Evolutionary conservation across 1,284 basidiomycete genomes (phyloP).

Genomic region (Macrocybe sp.): DNA sequence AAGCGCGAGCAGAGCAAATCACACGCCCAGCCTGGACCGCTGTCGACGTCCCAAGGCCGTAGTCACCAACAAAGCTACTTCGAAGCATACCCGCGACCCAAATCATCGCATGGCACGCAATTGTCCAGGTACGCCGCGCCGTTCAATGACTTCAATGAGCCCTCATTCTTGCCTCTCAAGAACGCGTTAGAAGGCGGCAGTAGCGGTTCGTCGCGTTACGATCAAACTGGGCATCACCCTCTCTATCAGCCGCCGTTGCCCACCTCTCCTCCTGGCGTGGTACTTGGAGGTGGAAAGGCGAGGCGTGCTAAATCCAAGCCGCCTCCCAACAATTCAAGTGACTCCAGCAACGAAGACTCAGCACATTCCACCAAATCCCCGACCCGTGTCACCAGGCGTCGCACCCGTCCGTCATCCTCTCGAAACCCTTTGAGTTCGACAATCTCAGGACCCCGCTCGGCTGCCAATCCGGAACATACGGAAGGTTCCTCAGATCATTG

Average conservation of each 20-base stretch:
- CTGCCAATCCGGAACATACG: neutral
- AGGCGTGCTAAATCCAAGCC: constrained; percentile 34
- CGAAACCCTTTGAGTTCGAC: constrained; percentile 39
- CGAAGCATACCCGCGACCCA: constrained; percentile 29
- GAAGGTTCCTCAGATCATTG: neutral
- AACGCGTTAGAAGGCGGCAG: neutral
- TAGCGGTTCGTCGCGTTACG: constrained; percentile 6
- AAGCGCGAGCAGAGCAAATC: constrained; percentile 46
- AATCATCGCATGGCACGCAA: constrained; percentile 17
- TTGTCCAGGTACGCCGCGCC: constrained; percentile 16
- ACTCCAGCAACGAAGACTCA: constrained; percentile 49
- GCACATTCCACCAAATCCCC: constrained; percentile 26
- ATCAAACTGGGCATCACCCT: constrained; percentile 47
- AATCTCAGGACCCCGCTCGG: constrained; percentile 14
- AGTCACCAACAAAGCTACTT: constrained; percentile 27
- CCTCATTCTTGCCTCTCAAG: constrained; percentile 9
- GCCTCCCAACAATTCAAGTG: constrained; percentile 27
- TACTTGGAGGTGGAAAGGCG: constrained; percentile 58
- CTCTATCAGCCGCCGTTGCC: constrained; percentile 77
- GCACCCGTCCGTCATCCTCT: constrained; percentile 29
- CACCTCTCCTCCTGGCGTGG: constrained; percentile 73
- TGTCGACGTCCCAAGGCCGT: constrained; percentile 18
- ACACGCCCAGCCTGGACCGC: constrained; percentile 21
- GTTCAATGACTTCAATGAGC: constrained; percentile 9
- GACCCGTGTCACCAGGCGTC: constrained; percentile 34